These are phyloP conservation scores for Vanilla planifolia DNA, from an alignment of 106 monocot genomes.

Conservation along the genomic window DNA sequence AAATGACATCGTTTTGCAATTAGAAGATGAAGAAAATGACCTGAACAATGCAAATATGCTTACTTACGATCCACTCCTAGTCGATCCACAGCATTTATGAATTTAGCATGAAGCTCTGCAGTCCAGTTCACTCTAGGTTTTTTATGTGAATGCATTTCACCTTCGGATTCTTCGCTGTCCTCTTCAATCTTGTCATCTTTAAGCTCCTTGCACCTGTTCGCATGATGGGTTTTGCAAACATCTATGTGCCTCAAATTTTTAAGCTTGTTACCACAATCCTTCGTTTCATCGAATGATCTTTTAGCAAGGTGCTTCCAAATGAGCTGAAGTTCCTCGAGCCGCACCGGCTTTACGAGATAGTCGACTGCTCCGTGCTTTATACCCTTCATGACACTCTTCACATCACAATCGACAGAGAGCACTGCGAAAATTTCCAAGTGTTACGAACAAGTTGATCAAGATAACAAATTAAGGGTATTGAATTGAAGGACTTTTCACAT, in stretches of 20 bases:
- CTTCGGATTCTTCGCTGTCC: neutral
- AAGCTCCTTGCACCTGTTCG: neutral
- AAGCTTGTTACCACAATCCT: too few species aligned
- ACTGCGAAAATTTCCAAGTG: conserved; percentile 11
- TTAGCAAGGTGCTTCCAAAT: conserved; percentile 36
- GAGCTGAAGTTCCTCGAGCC: conserved; percentile 23
- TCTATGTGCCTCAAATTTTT: too few species aligned
- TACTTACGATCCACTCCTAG: conserved; percentile 28
- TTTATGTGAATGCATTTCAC: conserved; percentile 6
- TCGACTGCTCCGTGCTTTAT: conserved; percentile 28
- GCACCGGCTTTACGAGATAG: conserved; percentile 25
- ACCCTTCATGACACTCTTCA: conserved; percentile 25
- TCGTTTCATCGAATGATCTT: conserved; percentile 2
- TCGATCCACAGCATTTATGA: conserved; percentile 15
- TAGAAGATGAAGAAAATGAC: neutral
- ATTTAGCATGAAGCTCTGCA: conserved; percentile 17
- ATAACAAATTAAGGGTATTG: neutral
- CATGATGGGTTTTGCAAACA: neutral
- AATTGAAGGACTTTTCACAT: conserved; percentile 5
- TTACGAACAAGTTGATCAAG: neutral
- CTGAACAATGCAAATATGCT: neutral
- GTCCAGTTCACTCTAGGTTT: conserved; percentile 22
- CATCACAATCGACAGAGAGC: conserved; percentile 22
- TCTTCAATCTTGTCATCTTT: conserved; percentile 6
- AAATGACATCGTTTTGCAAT: neutral